phyloP scores from a whole-genome alignment of 78 protist genomes.

The Bigelowiella natans region DNA sequence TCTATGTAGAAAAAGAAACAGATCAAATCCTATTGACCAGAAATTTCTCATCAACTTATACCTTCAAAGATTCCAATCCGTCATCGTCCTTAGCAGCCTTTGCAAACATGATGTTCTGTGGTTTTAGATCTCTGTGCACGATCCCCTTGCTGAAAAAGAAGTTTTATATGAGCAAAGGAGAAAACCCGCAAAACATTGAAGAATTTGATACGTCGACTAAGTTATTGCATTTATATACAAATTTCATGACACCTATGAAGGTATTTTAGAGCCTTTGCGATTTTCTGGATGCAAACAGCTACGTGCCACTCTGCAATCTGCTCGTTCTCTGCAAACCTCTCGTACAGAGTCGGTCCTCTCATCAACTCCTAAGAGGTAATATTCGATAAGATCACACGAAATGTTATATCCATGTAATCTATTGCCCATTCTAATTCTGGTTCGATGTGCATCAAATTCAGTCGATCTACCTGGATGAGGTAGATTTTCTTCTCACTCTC shows the following conservation, averaged over 20 bases:
- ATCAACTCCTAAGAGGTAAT: background rate
- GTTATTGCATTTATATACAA: too few relatives aligned
- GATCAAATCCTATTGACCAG: background rate
- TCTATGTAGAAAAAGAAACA: background rate
- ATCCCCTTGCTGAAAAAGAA: background rate
- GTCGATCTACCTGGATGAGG: background rate
- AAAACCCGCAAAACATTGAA: too few relatives aligned
- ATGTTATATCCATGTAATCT: background rate
- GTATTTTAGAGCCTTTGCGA: background rate
- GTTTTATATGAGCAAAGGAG: too few relatives aligned
- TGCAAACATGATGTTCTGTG: background rate
- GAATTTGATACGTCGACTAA: too few relatives aligned
- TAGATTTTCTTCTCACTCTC: background rate
- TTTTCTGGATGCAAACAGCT: background rate
- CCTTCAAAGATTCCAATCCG: background rate
- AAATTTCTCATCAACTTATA: background rate
- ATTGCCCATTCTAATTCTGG: too few relatives aligned
- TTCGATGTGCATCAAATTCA: too few relatives aligned
- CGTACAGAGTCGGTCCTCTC: background rate
- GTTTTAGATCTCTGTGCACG: background rate
- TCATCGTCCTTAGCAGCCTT: background rate
- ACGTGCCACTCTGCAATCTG: background rate
- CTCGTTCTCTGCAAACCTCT: background rate
- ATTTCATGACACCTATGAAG: background rate
- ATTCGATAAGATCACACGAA: background rate